A percentile compares a stretch with the other conserved stretches of the same genome.
phyloP scores from a whole-genome alignment of 768 basidiomycete species.

The Boletales sp. region DNA sequence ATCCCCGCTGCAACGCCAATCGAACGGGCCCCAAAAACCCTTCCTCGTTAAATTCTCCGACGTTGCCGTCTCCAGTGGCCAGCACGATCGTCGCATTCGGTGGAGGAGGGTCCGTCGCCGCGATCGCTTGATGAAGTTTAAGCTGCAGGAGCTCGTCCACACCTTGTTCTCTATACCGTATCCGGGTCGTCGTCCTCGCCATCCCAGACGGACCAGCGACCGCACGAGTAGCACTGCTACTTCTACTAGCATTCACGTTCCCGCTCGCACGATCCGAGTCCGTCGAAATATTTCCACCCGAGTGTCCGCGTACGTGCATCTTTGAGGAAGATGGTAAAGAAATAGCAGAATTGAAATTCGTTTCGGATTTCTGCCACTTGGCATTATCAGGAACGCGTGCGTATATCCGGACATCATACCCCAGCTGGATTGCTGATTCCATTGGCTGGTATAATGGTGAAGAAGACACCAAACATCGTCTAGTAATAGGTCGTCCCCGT shows the following conservation, averaged over 20 bases:
- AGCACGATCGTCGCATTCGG: constrained; percentile 77
- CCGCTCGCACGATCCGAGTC: constrained; percentile 23
- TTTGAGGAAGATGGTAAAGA: constrained; percentile 2
- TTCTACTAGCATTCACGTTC: not conserved
- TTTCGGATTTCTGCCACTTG: constrained; percentile 23
- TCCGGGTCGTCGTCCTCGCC: constrained; percentile 31
- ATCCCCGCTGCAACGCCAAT: constrained; percentile 83
- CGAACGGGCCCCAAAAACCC: constrained; percentile 89
- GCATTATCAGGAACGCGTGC: constrained; percentile 65
- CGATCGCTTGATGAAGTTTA: constrained; percentile 85
- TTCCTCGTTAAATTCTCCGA: constrained; percentile 88
- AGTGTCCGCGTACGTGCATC: constrained; percentile 14
- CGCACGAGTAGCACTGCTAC: constrained; percentile 9
- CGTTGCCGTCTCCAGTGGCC: constrained; percentile 92
- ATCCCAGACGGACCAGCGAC: constrained; percentile 14
- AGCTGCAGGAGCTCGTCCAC: constrained; percentile 94
- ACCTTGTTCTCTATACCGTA: constrained; percentile 84
- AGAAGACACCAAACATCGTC: constrained; percentile 75
- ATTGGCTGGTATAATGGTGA: constrained; percentile 84
- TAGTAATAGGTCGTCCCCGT: constrained; percentile 70
- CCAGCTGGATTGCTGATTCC: constrained; percentile 65
- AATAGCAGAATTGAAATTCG: not conserved
- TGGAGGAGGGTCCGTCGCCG: constrained; percentile 63
- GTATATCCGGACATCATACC: constrained; percentile 71
- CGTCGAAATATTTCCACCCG: constrained; percentile 20